These are phyloP conservation scores for Pittosporum tobira DNA, from an alignment of 129 eudicot species.

Conservation along the genomic window DNA sequence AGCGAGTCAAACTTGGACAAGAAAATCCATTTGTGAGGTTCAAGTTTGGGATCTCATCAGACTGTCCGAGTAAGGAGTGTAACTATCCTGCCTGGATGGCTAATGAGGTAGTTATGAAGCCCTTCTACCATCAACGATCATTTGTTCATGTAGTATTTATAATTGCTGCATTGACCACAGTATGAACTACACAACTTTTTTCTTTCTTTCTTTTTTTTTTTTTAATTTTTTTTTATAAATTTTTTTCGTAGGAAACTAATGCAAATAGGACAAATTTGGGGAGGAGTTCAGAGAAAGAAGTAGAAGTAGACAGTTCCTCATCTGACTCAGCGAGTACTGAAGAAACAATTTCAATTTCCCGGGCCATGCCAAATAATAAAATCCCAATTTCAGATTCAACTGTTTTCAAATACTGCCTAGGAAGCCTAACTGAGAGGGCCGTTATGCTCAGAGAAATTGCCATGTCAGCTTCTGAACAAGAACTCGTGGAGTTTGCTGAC, in stretches of 20 bases:
- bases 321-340: slow-evolving; percentile 60
- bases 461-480: slow-evolving; percentile 37
- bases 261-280: slow-evolving; percentile 22
- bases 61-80: slow-evolving; percentile 25
- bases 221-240: too few species aligned
- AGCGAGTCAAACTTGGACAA: slow-evolving; percentile 70
- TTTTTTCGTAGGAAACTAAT: slow-evolving; percentile 27
- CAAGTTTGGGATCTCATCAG: slow-evolving; percentile 20
- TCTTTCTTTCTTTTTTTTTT: too few species aligned
- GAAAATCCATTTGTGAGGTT: slow-evolving; percentile 34
- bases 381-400: slow-evolving; percentile 59
- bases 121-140: neutral
- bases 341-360: slow-evolving; percentile 53
- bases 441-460: slow-evolving; percentile 65
- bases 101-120: slow-evolving; percentile 30
- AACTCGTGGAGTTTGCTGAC: slow-evolving; percentile 45
- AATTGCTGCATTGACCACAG: neutral
- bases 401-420: too few species aligned
- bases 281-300: slow-evolving; percentile 37
- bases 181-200: neutral
- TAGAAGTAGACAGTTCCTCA: slow-evolving; percentile 37
- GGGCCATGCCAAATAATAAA: too few species aligned
- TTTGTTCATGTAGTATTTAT: neutral
- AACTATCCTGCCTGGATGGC: slow-evolving; percentile 19
- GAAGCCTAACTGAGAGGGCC: slow-evolving; percentile 54